These are phyloP conservation scores for Coemansia sp. DNA, from an alignment of 192 early-diverging fungal species.

Conservation along the genomic window DNA sequence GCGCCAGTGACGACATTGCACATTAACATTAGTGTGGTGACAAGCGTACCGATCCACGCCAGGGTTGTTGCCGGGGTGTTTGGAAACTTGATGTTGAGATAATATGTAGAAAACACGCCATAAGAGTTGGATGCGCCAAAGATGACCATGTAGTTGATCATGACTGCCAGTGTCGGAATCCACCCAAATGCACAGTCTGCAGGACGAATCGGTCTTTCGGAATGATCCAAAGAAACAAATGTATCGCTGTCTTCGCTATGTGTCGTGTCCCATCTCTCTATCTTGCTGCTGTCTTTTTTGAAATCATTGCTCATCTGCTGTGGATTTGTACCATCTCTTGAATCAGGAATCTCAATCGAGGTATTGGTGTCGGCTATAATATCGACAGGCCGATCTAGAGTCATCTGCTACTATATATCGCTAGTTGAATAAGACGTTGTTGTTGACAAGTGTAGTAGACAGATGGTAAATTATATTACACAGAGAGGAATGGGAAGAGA, in stretches of 20 bases:
- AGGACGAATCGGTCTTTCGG: conserved; percentile 16
- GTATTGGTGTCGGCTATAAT: too few species aligned
- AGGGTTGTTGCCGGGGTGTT: conserved; percentile 36
- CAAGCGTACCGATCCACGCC: conserved; percentile 42
- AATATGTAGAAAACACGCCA: conserved; percentile 51
- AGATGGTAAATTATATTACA: too few species aligned
- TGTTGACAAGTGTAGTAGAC: too few species aligned
- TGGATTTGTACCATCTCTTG: background rate
- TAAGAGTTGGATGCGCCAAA: conserved; percentile 42
- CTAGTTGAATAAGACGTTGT: too few species aligned
- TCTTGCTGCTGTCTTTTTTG: background rate
- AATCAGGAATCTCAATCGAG: background rate
- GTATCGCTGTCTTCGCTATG: background rate
- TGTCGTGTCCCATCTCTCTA: background rate
- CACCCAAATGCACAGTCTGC: conserved; percentile 38
- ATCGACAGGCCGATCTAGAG: too few species aligned
- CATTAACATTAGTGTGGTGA: conserved; percentile 31
- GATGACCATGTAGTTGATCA: conserved; percentile 58
- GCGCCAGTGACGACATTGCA: conserved; percentile 36
- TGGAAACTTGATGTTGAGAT: conserved; percentile 35
- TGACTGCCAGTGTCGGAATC: conserved; percentile 41
- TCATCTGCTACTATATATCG: too few species aligned
- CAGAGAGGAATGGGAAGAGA: too few species aligned
- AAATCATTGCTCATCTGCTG: too few species aligned
- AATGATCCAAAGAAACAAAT: too few species aligned